phyloP scores from a whole-genome alignment of 208 protist species.

The Crithidia brevicula region DNA sequence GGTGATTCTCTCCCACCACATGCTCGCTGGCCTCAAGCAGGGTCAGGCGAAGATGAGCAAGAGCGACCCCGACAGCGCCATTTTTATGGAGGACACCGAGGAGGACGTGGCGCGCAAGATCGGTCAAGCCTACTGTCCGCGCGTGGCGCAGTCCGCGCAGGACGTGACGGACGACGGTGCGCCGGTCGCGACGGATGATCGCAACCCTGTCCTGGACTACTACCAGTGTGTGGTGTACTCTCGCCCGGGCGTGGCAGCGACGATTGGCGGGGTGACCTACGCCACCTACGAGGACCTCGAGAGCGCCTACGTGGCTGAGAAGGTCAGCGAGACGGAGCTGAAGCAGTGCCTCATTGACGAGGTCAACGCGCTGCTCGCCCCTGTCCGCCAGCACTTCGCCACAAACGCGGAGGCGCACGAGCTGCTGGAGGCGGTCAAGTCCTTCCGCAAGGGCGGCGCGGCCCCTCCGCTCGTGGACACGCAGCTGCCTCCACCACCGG shows the following conservation, averaged over 20 bases:
- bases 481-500: slow-evolving; percentile 16
- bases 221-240: slow-evolving; percentile 93
- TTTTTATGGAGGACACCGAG: slow-evolving; percentile 99
- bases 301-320: slow-evolving; percentile 66
- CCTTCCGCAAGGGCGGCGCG: slow-evolving; percentile 56
- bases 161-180: slow-evolving; percentile 80
- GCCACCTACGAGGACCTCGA: slow-evolving; percentile 85
- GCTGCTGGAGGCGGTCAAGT: slow-evolving; percentile 92
- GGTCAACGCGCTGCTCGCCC: slow-evolving; percentile 94
- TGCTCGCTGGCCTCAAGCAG: slow-evolving; percentile 96
- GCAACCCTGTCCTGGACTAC: slow-evolving; percentile 97
- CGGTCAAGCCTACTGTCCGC: slow-evolving; percentile 94
- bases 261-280: slow-evolving; percentile 61
- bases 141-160: slow-evolving; percentile 45
- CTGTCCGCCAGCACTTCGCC: slow-evolving; percentile 95
- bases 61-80: slow-evolving; percentile 98
- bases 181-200: slow-evolving; percentile 68
- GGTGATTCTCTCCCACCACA: slow-evolving; percentile 98
- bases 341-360: slow-evolving; percentile 82
- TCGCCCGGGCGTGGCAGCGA: slow-evolving; percentile 43
- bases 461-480: slow-evolving; percentile 19
- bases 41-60: slow-evolving; percentile 99
- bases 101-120: slow-evolving; percentile 98
- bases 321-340: slow-evolving; percentile 76
- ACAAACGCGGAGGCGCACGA: slow-evolving; percentile 79